phyloP scores from a whole-genome alignment of 345 rosid genomes.

The Bretschneidera sinensis region DNA sequence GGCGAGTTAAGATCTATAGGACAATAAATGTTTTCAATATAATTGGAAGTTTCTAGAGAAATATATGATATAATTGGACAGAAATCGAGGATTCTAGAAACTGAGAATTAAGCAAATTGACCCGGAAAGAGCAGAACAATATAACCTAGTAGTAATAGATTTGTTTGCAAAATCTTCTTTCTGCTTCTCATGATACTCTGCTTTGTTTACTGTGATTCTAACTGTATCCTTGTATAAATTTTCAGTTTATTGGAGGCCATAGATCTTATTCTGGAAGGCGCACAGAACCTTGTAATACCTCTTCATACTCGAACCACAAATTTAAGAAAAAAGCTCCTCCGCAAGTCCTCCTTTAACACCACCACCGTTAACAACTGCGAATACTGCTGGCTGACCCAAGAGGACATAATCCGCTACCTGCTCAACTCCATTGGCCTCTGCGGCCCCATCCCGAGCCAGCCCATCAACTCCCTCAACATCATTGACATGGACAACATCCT shows the following conservation, averaged over 20 bases:
- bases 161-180: no score
- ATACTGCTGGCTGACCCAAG: constrained; percentile 65
- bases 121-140: no score
- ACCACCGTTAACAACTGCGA: constrained; percentile 34
- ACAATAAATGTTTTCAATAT: no score
- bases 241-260: constrained; percentile 58
- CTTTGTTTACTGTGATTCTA: not conserved
- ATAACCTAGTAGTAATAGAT: no score
- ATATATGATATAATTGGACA: no score
- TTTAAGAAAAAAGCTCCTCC: constrained; percentile 30
- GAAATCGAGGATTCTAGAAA: no score
- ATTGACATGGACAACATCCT: constrained; percentile 28
- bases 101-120: no score
- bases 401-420: constrained; percentile 55
- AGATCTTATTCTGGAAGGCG: constrained; percentile 46
- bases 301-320: constrained; percentile 10
- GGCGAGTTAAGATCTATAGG: no score
- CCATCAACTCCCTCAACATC: constrained; percentile 46
- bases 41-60: no score
- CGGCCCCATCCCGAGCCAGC: constrained; percentile 30
- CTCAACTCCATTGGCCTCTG: constrained; percentile 47
- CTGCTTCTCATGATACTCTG: no score
- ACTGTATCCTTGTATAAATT: not conserved
- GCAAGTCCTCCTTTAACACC: constrained; percentile 11
- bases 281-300: constrained; percentile 55